These are phyloP conservation scores for Tetrahymena thermophila DNA, from an alignment of 73 alveolate species.

Conservation along the genomic window DNA sequence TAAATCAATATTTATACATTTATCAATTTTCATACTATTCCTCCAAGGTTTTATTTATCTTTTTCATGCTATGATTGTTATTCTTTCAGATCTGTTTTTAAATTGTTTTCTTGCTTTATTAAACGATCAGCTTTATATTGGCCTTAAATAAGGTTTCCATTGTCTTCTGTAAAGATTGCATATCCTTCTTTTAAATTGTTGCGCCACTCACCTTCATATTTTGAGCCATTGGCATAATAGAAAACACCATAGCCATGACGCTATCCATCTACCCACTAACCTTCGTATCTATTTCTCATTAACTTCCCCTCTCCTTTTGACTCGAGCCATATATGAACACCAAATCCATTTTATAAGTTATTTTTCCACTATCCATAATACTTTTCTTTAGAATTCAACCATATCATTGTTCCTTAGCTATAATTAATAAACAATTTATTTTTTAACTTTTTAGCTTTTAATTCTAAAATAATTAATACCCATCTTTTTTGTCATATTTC, in stretches of 20 bases:
- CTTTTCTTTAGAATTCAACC: constrained; percentile 89
- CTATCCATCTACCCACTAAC: constrained; percentile 93
- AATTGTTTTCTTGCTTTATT: constrained; percentile 40
- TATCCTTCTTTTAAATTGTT: constrained; percentile 90
- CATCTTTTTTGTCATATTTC: constrained; percentile 81
- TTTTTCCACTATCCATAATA: constrained; percentile 97
- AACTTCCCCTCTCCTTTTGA: constrained; percentile 81
- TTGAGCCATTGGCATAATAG: constrained; percentile 94
- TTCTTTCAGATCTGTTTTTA: not conserved
- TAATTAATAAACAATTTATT: not conserved
- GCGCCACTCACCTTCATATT: constrained; percentile 96
- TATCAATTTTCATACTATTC: not conserved
- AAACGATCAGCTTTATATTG: constrained; percentile 94
- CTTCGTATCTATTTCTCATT: constrained; percentile 96
- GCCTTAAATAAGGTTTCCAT: constrained; percentile 92
- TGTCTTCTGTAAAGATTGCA: constrained; percentile 91
- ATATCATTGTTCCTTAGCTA: constrained; percentile 89
- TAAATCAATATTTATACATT: not conserved
- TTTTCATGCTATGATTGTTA: not conserved
- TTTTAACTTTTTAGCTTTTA: not conserved
- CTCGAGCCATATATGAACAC: constrained; percentile 96
- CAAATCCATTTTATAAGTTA: constrained; percentile 90
- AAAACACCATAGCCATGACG: constrained; percentile 97
- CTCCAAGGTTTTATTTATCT: not conserved
- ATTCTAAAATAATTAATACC: not conserved